A percentile compares a stretch with the other conserved stretches of the same genome.
phyloP scores from a whole-genome alignment of 2,329 filamentous ascomycete species.

The Colletotrichum tabaci region DNA sequence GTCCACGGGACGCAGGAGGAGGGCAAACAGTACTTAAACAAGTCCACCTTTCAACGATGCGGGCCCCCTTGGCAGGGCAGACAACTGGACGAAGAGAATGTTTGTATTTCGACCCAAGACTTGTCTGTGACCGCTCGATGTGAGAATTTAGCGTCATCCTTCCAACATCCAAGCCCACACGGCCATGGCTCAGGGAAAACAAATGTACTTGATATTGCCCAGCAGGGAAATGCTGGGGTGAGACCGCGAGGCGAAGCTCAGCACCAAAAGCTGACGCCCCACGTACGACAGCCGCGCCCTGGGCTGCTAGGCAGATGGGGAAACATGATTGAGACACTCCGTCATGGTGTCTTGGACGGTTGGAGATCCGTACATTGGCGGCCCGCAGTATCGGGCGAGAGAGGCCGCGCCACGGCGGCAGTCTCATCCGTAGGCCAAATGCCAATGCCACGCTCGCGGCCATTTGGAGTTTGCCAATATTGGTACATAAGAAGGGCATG shows the following conservation, averaged over 20 bases:
- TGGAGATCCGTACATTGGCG: not conserved
- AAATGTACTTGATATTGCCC: conserved; percentile 4
- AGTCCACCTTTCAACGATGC: not conserved
- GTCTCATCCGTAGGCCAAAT: not conserved
- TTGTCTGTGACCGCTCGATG: not conserved
- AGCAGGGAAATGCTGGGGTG: not conserved
- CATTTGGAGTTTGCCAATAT: not conserved
- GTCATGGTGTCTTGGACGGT: not conserved
- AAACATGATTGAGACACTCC: not conserved
- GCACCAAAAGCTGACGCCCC: conserved; percentile 5
- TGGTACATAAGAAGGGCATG: not conserved
- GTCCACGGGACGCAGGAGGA: not conserved
- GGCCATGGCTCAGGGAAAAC: not conserved
- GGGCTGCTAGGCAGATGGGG: not conserved
- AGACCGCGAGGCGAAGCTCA: conserved; percentile 5
- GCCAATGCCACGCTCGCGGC: not conserved
- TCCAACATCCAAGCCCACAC: not conserved
- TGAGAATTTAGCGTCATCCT: conserved; percentile 15
- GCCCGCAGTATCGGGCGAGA: conserved; percentile 3
- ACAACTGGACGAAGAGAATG: not conserved
- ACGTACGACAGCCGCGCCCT: conserved; percentile 7
- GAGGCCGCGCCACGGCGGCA: not conserved
- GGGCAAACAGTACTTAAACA: not conserved
- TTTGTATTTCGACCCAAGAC: not conserved
- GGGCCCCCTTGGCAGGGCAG: not conserved